Percentiles rank a stretch among this genome's conserved stretches.
phyloP scores from a whole-genome alignment of 139 green algal genomes.

The Auxenochlorella protothecoides region DNA sequence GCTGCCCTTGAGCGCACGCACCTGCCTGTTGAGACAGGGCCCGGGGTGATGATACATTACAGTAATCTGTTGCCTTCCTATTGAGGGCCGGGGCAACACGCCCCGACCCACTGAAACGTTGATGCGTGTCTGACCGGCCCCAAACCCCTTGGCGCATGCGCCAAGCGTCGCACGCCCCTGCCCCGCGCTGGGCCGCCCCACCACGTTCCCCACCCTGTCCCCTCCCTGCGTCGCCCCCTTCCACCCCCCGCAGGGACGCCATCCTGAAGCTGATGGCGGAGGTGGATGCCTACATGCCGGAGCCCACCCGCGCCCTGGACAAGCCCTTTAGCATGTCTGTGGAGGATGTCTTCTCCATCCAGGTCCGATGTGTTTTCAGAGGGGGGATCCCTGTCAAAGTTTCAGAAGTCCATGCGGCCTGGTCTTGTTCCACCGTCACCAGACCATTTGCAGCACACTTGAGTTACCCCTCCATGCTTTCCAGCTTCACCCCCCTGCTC shows the following conservation, averaged over 20 bases:
- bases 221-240: not conserved
- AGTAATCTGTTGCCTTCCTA: constrained; percentile 11
- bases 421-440: too few relatives aligned
- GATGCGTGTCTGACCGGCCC: not conserved
- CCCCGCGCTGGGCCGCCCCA: too few relatives aligned
- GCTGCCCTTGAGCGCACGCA: not conserved
- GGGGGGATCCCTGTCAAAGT: not conserved
- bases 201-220: not conserved
- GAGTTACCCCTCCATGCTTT: too few relatives aligned
- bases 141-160: too few relatives aligned
- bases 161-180: too few relatives aligned
- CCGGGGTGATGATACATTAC: constrained; percentile 11
- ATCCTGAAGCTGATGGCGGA: constrained; percentile 87
- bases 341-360: constrained; percentile 96
- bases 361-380: constrained; percentile 13
- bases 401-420: too few relatives aligned
- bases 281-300: constrained; percentile 75
- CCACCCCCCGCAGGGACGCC: constrained; percentile 34
- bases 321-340: constrained; percentile 96
- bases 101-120: too few relatives aligned
- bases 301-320: constrained; percentile 75
- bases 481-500: too few relatives aligned
- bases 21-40: not conserved
- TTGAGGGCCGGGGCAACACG: not conserved
- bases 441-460: too few relatives aligned